phyloP scores from a whole-genome alignment of 225 moss, liverwort and hornwort genomes.

The Antitrichia curtipendula region DNA sequence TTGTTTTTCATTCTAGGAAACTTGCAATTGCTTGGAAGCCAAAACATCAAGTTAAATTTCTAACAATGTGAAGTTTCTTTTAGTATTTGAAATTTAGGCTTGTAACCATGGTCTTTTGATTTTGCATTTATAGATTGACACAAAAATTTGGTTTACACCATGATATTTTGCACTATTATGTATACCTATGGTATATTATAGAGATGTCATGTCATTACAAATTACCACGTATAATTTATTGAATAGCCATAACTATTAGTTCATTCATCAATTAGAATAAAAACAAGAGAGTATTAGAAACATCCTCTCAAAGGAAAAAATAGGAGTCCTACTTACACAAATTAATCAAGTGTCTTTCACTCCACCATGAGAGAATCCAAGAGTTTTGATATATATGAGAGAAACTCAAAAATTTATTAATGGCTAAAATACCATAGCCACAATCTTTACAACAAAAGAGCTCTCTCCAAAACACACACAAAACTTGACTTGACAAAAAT shows the following conservation, averaged over 20 bases:
- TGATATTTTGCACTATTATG: neutral
- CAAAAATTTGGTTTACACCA: neutral
- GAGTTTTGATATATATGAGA: neutral
- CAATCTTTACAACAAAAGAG: neutral
- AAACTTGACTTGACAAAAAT: too few species aligned
- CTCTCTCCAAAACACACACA: neutral
- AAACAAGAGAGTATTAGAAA: neutral
- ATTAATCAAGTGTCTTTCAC: neutral
- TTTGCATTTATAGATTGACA: neutral
- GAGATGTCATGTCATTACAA: neutral
- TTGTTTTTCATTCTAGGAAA: neutral
- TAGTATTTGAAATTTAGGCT: too few species aligned
- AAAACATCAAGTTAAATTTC: neutral
- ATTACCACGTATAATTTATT: neutral
- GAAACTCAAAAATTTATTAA: neutral
- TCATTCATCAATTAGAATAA: neutral
- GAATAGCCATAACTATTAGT: neutral
- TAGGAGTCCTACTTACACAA: neutral
- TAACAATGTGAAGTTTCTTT: neutral
- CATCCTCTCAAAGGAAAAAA: neutral
- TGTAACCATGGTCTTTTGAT: neutral
- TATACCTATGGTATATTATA: neutral
- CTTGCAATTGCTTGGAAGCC: neutral
- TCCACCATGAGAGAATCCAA: neutral
- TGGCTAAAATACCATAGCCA: neutral